Percentiles rank a stretch among this genome's conserved stretches.
Evolutionary conservation across 2,329 filamentous ascomycete species (phyloP).

Genomic region (Alternaria brassicicola): DNA sequence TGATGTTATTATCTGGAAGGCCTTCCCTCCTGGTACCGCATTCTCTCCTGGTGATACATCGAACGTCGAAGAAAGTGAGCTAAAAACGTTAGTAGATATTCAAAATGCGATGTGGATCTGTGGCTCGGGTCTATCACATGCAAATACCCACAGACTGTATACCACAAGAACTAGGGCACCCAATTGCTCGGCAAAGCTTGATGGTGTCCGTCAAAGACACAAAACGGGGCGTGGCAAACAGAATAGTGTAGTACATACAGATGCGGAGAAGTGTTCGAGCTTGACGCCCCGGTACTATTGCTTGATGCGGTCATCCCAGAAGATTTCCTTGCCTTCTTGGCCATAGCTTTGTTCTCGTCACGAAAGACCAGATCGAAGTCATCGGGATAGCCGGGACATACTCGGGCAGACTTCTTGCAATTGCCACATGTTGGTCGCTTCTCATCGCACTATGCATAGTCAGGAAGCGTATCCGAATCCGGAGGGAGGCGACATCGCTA

Average conservation of each 20-base stretch:
- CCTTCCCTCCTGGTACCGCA: neutral
- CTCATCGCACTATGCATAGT: constrained; percentile 42
- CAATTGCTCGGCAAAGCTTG: neutral
- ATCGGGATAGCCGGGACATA: constrained; percentile 56
- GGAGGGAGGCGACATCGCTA: neutral
- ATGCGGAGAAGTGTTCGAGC: constrained; percentile 40
- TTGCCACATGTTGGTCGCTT: constrained; percentile 45
- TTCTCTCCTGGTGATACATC: constrained; percentile 21
- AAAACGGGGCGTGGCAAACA: neutral
- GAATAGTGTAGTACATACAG: constrained; percentile 31
- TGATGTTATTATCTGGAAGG: constrained; percentile 16
- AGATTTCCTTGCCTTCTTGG: constrained; percentile 63
- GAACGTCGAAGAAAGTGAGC: constrained; percentile 30
- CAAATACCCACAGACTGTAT: neutral
- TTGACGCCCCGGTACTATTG: constrained; percentile 23
- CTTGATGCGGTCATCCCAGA: constrained; percentile 27
- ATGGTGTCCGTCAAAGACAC: neutral
- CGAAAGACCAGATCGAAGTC: constrained; percentile 76
- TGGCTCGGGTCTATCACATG: neutral
- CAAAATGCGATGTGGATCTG: neutral
- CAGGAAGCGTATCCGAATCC: constrained; percentile 8
- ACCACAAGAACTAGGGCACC: neutral
- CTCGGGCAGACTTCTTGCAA: constrained; percentile 41
- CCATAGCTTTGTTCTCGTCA: constrained; percentile 73
- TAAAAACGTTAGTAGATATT: constrained; percentile 20